Evolutionary conservation across 2,329 filamentous ascomycete genomes (phyloP).

Genomic region (Bipolaris bicolor): DNA sequence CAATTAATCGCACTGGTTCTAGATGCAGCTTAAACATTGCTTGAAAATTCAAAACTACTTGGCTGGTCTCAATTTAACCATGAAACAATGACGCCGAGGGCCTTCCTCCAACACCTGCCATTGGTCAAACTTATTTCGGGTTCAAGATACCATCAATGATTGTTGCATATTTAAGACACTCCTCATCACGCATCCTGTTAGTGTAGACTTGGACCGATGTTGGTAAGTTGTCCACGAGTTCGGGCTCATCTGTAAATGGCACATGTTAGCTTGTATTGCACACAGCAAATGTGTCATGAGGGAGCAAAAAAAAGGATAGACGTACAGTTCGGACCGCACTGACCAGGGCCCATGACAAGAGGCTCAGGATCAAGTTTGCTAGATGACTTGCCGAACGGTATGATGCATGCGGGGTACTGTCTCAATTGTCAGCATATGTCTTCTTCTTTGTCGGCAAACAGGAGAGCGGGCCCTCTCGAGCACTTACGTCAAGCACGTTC

Average conservation of each 20-base stretch:
- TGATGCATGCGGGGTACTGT: slow-evolving; percentile 11
- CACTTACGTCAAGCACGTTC: slow-evolving; percentile 11
- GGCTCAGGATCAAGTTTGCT: slow-evolving; percentile 6
- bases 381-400: slow-evolving; percentile 9
- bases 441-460: neutral
- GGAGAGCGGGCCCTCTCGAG: neutral
- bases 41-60: too few relatives aligned
- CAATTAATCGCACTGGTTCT: too few relatives aligned
- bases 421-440: neutral
- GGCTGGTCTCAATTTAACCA: too few relatives aligned
- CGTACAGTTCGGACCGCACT: slow-evolving; percentile 8
- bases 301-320: neutral
- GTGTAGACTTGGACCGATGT: slow-evolving; percentile 6
- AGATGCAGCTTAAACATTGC: too few relatives aligned
- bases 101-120: too few relatives aligned
- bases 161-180: slow-evolving; percentile 5
- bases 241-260: neutral
- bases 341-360: slow-evolving; percentile 2
- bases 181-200: slow-evolving; percentile 13
- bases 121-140: neutral
- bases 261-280: neutral
- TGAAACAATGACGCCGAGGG: too few relatives aligned
- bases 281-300: neutral
- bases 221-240: slow-evolving; percentile 2
- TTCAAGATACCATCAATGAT: slow-evolving; percentile 6